Evolutionary conservation across 2,329 filamentous ascomycete species (phyloP).

Genomic region (Aspergillus jensenii): DNA sequence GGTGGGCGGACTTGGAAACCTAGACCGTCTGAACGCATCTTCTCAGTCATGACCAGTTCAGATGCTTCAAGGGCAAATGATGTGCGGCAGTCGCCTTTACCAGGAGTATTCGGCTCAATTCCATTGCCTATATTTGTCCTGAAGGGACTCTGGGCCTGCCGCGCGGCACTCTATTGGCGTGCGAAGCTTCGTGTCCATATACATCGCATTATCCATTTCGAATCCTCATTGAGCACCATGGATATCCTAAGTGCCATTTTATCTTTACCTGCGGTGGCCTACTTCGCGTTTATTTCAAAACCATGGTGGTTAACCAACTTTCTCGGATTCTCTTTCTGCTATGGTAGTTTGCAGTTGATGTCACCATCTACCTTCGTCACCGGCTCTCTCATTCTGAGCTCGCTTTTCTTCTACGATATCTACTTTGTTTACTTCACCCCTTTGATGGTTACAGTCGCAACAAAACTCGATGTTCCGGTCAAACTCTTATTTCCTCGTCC

Average conservation of each 20-base stretch:
- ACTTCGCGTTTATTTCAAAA: conserved; percentile 63
- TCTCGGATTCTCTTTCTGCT: conserved; percentile 83
- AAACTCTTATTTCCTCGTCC: conserved; percentile 83
- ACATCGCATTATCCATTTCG: conserved; percentile 50
- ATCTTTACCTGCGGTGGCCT: conserved; percentile 57
- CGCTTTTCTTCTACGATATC: conserved; percentile 92
- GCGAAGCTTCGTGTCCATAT: conserved; percentile 54
- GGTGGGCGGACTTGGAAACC: conserved; percentile 51
- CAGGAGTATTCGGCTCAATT: conserved; percentile 49
- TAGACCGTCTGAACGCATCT: conserved; percentile 32
- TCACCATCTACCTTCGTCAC: conserved; percentile 86
- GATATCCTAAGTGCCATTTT: conserved; percentile 57
- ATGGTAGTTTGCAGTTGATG: conserved; percentile 76
- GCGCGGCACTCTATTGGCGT: conserved; percentile 51
- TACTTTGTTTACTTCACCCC: conserved; percentile 62
- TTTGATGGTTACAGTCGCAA: conserved; percentile 67
- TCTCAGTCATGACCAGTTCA: conserved; percentile 20
- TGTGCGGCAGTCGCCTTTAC: conserved; percentile 49
- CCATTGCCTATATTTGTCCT: conserved; percentile 41
- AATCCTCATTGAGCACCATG: conserved; percentile 44
- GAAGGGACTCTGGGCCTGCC: conserved; percentile 49
- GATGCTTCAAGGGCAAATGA: conserved; percentile 15
- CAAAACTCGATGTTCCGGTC: conserved; percentile 84
- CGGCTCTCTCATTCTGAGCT: conserved; percentile 72
- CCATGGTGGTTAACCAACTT: conserved; percentile 79